Evolutionary conservation across 2,329 filamentous ascomycete species (phyloP).

Genomic region (Apiospora aurea): DNA sequence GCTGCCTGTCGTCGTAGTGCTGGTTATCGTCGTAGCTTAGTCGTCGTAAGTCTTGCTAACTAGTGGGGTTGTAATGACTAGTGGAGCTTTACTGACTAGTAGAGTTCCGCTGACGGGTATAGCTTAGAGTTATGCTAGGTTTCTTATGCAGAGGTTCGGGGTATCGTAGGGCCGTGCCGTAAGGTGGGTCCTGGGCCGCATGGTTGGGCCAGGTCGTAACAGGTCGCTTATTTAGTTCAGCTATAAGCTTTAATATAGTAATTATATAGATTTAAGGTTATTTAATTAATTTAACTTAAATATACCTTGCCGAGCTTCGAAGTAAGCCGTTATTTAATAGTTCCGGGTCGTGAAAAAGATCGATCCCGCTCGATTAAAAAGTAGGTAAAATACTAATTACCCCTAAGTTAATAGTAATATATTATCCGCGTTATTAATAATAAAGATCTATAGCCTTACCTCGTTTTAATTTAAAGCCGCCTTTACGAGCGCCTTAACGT

Average conservation of each 20-base stretch:
- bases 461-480: neutral
- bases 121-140: no score
- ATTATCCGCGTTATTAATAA: neutral
- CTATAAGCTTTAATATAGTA: neutral
- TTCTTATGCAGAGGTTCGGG: no score
- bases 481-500: conserved; percentile 35
- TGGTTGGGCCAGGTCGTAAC: no score
- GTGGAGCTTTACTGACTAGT: no score
- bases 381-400: neutral
- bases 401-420: neutral
- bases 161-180: no score
- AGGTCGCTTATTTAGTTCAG: neutral
- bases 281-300: neutral
- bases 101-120: no score
- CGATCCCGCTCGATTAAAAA: neutral
- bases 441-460: neutral
- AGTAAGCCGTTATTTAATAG: neutral
- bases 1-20: no score
- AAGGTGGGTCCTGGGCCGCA: no score
- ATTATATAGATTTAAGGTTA: neutral
- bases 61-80: no score
- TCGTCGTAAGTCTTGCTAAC: no score
- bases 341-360: conserved; percentile 12
- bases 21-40: no score
- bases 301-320: neutral